phyloP scores from a whole-genome alignment of 148 eudicot genomes.

The Limonium bicolor region DNA sequence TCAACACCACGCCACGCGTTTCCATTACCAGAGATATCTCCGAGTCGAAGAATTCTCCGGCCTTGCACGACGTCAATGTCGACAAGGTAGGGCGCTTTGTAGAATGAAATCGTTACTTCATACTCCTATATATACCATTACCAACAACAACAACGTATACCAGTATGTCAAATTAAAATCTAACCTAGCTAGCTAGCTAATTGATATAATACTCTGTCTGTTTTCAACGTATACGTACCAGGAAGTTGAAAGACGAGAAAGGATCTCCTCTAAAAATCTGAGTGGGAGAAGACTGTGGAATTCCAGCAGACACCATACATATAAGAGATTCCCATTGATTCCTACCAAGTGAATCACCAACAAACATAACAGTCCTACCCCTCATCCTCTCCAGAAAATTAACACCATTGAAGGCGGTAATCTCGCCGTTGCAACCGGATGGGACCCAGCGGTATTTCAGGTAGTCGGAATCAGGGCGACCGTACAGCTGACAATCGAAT shows the following conservation, averaged over 20 bases:
- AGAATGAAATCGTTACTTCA: constrained; percentile 48
- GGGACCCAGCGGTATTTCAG: constrained; percentile 85
- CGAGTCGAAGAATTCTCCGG: constrained; percentile 53
- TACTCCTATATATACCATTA: constrained; percentile 47
- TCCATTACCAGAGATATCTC: constrained; percentile 59
- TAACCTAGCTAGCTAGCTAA: too few relatives aligned
- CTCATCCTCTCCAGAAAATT: constrained; percentile 48
- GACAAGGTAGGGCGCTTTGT: constrained; percentile 73
- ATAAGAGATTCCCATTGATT: constrained; percentile 97
- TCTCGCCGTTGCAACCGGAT: constrained; percentile 40
- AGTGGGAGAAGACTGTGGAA: constrained; percentile 32
- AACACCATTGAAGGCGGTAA: constrained; percentile 47
- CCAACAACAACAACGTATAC: too few relatives aligned
- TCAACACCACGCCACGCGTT: constrained; percentile 69
- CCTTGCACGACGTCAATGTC: constrained; percentile 66
- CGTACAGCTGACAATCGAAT: constrained; percentile 67
- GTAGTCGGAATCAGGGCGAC: constrained; percentile 79
- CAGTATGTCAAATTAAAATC: too few relatives aligned
- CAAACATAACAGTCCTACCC: constrained; percentile 79
- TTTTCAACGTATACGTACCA: too few relatives aligned
- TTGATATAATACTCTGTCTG: too few relatives aligned
- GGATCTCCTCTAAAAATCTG: constrained; percentile 40
- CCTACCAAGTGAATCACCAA: constrained; percentile 79
- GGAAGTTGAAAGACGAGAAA: constrained; percentile 41
- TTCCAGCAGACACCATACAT: constrained; percentile 58